Percentiles rank a stretch among this genome's conserved stretches.
phyloP scores from a whole-genome alignment of 495 filamentous ascomycete species.

The Annulohypoxylon maeteangense region DNA sequence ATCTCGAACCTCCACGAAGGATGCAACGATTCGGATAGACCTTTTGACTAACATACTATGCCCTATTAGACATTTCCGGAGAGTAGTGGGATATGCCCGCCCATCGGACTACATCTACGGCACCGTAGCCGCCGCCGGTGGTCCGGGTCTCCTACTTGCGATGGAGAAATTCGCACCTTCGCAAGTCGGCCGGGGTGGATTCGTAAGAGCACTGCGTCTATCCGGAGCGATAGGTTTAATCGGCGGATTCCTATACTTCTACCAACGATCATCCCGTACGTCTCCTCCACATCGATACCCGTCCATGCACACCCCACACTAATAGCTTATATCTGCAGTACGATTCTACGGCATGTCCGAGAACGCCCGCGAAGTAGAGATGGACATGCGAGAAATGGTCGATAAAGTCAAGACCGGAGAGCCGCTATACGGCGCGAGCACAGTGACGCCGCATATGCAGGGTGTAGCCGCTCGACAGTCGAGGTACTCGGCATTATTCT shows the following conservation, averaged over 20 bases:
- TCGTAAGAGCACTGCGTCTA: slow-evolving; percentile 84
- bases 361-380: slow-evolving; percentile 88
- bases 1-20: not conserved
- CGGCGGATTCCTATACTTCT: slow-evolving; percentile 83
- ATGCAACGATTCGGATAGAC: not conserved
- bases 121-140: slow-evolving; percentile 69
- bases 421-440: slow-evolving; percentile 87
- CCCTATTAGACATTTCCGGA: slow-evolving; percentile 79
- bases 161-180: slow-evolving; percentile 88
- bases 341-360: slow-evolving; percentile 96
- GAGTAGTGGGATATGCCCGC: slow-evolving; percentile 88
- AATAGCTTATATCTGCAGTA: slow-evolving; percentile 54
- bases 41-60: not conserved
- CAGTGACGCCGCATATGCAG: slow-evolving; percentile 85
- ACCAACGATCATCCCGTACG: slow-evolving; percentile 72
- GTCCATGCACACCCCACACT: not conserved
- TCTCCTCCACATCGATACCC: slow-evolving; percentile 31
- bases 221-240: slow-evolving; percentile 72
- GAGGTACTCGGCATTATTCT: slow-evolving; percentile 83
- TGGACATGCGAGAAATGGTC: slow-evolving; percentile 99
- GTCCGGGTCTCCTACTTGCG: slow-evolving; percentile 75
- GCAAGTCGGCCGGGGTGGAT: slow-evolving; percentile 79
- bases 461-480: slow-evolving; percentile 93
- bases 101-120: slow-evolving; percentile 81
- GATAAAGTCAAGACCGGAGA: slow-evolving; percentile 90